Base-by-base conservation (phyloP, 164 flowering plant genomes). In the Magnolia changhungtana region DNA sequence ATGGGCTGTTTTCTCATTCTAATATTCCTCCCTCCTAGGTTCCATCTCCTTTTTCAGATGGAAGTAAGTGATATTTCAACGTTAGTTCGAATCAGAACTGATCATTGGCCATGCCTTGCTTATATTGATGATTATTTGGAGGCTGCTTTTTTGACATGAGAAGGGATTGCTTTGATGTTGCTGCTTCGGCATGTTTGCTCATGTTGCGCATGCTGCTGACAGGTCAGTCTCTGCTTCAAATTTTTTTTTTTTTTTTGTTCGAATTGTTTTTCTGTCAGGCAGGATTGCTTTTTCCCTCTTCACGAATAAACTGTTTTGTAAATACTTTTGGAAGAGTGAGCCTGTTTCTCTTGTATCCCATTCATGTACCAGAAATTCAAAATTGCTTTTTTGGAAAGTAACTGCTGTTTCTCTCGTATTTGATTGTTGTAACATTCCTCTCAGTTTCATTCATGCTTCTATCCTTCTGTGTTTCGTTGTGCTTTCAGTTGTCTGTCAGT, bases 91-190 rank as follows among this genome's bases (percentile, higher is more conserved):
- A 90, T 96, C 72, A 86, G 99, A 84, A 94, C 99, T 37, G 97
- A 96, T 85, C 91, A 92, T 81, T 96, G 98, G 99, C 99, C 99
- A 13, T 94, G 98, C 87, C 87, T 94, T 70, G 98, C 99, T 61
- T 94, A 94, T 78, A 82, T 94, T 67, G 99, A 96, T 83, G 99
- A 92, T 77, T 94, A 91, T 86, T 81, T 96, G 85, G 99, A 96
- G 85, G 95, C 97, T 74, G 83, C 94, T 65, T 92, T 86, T 86
- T 81, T 87, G 80, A 63, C 83, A 19, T 87, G 82, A 83, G 24
- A 67, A 31, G 76, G 66, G 67, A 75, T 29, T 24, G 55, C 18
- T 18, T 75, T 51, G 65, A 9, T 29, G 16, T 37, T 11, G 24
- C 50, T 18, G 52, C 19, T 29, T 55, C 18, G 21, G 31, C 13